These are phyloP conservation scores for Tylopilus rubrobrunneus DNA, from an alignment of 768 basidiomycete genomes.

Conservation along the genomic window DNA sequence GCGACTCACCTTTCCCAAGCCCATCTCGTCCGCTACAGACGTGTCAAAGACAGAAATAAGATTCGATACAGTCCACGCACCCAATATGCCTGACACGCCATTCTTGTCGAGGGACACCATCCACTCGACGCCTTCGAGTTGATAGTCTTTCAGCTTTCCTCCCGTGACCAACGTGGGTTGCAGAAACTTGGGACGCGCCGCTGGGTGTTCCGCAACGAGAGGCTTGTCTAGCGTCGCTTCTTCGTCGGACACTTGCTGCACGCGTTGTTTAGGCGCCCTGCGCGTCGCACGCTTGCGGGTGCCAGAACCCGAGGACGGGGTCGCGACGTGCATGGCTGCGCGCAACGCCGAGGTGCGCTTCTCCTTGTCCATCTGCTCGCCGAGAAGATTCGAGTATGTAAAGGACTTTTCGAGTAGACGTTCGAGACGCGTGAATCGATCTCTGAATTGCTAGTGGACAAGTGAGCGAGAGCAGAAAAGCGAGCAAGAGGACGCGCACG, in stretches of 20 bases:
- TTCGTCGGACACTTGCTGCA: slow-evolving; percentile 1
- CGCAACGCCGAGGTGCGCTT: slow-evolving; percentile 31
- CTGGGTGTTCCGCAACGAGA: not conserved
- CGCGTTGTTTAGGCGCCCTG: slow-evolving; percentile 11
- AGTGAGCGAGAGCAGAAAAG: not conserved
- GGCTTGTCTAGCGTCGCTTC: slow-evolving; percentile 12
- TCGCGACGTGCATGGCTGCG: slow-evolving; percentile 24
- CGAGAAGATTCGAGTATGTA: slow-evolving; percentile 68
- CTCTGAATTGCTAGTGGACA: slow-evolving; percentile 42
- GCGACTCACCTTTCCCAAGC: slow-evolving; percentile 68
- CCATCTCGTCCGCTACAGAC: slow-evolving; percentile 86
- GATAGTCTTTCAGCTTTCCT: slow-evolving; percentile 82
- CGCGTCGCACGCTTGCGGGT: slow-evolving; percentile 13
- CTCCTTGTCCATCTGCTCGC: slow-evolving; percentile 69
- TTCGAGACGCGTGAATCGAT: slow-evolving; percentile 51
- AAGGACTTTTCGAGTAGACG: slow-evolving; percentile 73
- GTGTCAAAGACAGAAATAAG: slow-evolving; percentile 6
- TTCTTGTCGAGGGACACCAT: slow-evolving; percentile 86
- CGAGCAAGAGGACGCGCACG: slow-evolving; percentile 2
- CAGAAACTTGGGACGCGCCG: slow-evolving; percentile 41
- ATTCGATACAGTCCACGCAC: slow-evolving; percentile 35
- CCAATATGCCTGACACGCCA: slow-evolving; percentile 76
- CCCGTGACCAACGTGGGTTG: slow-evolving; percentile 85
- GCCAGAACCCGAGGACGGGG: not conserved
- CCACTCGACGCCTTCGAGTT: slow-evolving; percentile 94